phyloP scores from a whole-genome alignment of 345 rosid genomes.

The Hibiscus trionum region DNA sequence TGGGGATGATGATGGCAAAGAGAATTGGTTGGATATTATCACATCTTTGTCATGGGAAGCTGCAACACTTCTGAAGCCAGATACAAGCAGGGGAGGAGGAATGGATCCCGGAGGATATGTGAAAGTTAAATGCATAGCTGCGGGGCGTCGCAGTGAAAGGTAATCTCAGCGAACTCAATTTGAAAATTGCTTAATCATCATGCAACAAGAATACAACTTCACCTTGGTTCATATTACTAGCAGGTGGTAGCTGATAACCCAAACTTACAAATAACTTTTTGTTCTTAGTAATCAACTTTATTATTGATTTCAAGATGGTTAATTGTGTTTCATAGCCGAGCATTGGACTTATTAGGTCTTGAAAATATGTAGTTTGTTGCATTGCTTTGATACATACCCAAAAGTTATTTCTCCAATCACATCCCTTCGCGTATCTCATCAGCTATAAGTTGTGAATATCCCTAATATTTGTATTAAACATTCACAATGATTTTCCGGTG shows the following conservation, averaged over 20 bases:
- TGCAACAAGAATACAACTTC: neutral
- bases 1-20: conserved; percentile 56
- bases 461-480: neutral
- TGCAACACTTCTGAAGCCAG: conserved; percentile 87
- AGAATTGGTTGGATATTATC: conserved; percentile 85
- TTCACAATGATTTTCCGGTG: neutral
- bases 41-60: conserved; percentile 94
- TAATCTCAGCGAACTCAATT: conserved; percentile 21
- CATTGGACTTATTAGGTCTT: neutral
- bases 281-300: neutral
- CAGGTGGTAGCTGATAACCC: neutral
- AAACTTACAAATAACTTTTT: neutral
- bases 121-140: conserved; percentile 89
- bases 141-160: conserved; percentile 82
- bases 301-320: neutral
- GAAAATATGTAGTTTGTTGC: neutral
- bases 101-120: conserved; percentile 99
- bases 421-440: neutral
- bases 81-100: conserved; percentile 85
- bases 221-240: neutral
- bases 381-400: neutral
- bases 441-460: neutral
- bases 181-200: neutral
- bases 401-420: neutral
- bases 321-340: neutral